phyloP scores from a whole-genome alignment of 306 rosid species.

The Leucaena leucocephala region DNA sequence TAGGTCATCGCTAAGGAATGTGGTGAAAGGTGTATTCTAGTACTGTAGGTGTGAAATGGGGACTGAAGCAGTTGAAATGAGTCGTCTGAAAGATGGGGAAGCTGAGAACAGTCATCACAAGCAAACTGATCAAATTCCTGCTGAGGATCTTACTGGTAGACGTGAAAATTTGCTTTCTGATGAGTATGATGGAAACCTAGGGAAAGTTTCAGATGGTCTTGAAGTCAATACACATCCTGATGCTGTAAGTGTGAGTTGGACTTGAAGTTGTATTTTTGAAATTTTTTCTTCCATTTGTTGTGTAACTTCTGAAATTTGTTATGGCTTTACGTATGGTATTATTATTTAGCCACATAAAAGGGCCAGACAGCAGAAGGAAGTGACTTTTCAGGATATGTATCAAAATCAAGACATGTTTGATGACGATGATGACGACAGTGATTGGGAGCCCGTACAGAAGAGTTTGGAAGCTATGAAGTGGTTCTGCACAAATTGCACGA shows the following conservation, averaged over 20 bases:
- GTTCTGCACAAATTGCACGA: slow-evolving; percentile 89
- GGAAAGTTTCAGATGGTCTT: slow-evolving; percentile 29
- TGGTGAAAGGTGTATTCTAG: slow-evolving; percentile 29
- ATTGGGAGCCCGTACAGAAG: slow-evolving; percentile 81
- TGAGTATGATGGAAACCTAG: slow-evolving; percentile 42
- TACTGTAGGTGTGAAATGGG: slow-evolving; percentile 33
- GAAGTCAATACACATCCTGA: slow-evolving; percentile 36
- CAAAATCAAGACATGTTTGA: slow-evolving; percentile 51
- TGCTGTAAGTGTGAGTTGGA: slow-evolving; percentile 46
- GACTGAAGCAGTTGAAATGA: slow-evolving; percentile 46
- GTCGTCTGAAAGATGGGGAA: slow-evolving; percentile 51
- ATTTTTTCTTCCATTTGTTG: neutral
- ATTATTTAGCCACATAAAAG: slow-evolving; percentile 53
- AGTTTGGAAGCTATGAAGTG: slow-evolving; percentile 66
- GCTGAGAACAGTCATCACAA: slow-evolving; percentile 55
- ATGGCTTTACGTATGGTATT: slow-evolving; percentile 5
- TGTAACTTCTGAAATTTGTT: neutral
- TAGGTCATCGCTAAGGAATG: slow-evolving; percentile 41
- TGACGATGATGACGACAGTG: slow-evolving; percentile 65
- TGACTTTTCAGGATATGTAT: slow-evolving; percentile 76
- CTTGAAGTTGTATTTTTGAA: neutral
- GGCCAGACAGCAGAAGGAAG: slow-evolving; percentile 58
- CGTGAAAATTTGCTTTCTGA: slow-evolving; percentile 41
- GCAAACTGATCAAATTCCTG: slow-evolving; percentile 40
- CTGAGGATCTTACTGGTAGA: slow-evolving; percentile 41